Evolutionary conservation across 495 filamentous ascomycete species (phyloP).

Genomic region (Daldinia bambusicola): DNA sequence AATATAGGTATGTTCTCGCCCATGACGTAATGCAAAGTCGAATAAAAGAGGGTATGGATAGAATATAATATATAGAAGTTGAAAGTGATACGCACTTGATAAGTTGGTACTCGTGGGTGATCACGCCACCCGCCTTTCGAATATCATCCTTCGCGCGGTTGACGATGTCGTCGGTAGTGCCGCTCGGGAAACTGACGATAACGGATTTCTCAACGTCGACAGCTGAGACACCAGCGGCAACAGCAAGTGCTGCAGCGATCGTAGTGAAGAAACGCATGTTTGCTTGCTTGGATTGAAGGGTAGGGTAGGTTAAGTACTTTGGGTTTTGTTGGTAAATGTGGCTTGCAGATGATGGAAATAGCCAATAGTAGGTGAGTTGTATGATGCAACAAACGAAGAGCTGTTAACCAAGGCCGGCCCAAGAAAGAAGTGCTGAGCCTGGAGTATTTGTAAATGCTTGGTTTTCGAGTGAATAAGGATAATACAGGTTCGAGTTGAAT

Average conservation of each 20-base stretch:
- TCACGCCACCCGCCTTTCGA: conserved; percentile 68
- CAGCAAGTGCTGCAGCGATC: conserved; percentile 64
- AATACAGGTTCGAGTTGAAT: not conserved
- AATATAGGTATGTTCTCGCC: not conserved
- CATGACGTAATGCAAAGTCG: not conserved
- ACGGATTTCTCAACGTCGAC: conserved; percentile 73
- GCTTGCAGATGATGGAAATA: not conserved
- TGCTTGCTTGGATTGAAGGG: not conserved
- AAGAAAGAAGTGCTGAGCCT: not conserved
- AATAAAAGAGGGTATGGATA: not conserved
- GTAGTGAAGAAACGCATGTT: conserved; percentile 69
- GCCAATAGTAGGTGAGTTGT: not conserved
- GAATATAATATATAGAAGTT: not conserved
- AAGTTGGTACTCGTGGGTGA: conserved; percentile 66
- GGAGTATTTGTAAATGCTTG: conserved; percentile 2
- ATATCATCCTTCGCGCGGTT: conserved; percentile 76
- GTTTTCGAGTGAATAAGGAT: not conserved
- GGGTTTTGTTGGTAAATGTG: conserved; percentile 2
- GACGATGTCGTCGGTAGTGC: conserved; percentile 76
- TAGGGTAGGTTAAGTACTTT: not conserved
- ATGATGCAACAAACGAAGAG: not conserved
- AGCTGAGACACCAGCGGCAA: conserved; percentile 63
- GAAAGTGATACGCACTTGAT: conserved; percentile 60
- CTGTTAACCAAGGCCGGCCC: not conserved
- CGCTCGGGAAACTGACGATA: conserved; percentile 78